These are phyloP conservation scores for Alloascoidea hylecoeti DNA, from an alignment of 805 yeast genomes.

Conservation along the genomic window DNA sequence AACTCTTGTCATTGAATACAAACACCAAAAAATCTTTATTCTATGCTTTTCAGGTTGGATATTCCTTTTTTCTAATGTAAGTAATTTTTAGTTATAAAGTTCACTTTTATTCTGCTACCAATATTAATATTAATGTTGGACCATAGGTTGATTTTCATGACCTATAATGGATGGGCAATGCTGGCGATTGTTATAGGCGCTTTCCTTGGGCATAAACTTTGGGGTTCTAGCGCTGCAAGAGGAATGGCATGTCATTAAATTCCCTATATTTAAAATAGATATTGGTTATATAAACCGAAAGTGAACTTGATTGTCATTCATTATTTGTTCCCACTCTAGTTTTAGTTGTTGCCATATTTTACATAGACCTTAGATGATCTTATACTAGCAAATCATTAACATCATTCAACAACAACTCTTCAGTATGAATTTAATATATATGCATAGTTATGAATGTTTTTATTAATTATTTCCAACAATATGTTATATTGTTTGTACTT, in stretches of 20 bases:
- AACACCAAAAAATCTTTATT: slow-evolving; percentile 11
- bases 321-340: no score
- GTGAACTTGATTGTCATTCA: no score
- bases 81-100: slow-evolving; percentile 4
- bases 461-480: no score
- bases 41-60: slow-evolving; percentile 56
- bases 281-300: no score
- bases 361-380: no score
- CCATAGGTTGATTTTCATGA: slow-evolving; percentile 80
- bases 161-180: slow-evolving; percentile 81
- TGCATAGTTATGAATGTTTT: no score
- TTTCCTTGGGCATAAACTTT: slow-evolving; percentile 46
- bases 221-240: slow-evolving; percentile 21
- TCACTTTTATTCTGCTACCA: neutral
- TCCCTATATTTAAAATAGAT: neutral
- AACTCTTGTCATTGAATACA: no score
- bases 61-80: slow-evolving; percentile 33
- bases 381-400: no score
- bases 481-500: no score
- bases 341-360: no score
- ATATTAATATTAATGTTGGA: slow-evolving; percentile 19
- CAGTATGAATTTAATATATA: no score
- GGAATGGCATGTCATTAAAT: slow-evolving; percentile 13
- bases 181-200: slow-evolving; percentile 62
- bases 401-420: no score